A percentile compares a stretch with the other conserved stretches of the same genome.
These are phyloP conservation scores for Diplogelasinospora grovesii DNA, from an alignment of 495 filamentous ascomycete species.

Conservation along the genomic window DNA sequence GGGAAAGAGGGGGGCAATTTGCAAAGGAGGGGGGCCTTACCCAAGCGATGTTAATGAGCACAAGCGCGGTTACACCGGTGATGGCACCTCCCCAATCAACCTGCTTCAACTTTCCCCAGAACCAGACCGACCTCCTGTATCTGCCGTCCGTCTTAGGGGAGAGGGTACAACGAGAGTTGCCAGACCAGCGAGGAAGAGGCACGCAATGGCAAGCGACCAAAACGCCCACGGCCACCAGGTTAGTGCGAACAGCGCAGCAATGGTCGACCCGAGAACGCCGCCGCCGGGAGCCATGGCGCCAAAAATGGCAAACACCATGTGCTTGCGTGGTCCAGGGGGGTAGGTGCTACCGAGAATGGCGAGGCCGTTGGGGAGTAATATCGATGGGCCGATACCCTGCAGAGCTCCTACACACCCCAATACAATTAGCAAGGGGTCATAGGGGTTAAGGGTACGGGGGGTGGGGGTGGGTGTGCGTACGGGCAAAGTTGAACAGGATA, in stretches of 20 bases:
- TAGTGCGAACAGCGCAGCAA: slow-evolving; percentile 46
- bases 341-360: slow-evolving; percentile 54
- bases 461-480: neutral
- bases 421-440: neutral
- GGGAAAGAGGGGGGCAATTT: neutral
- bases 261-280: slow-evolving; percentile 41
- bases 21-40: neutral
- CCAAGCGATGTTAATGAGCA: slow-evolving; percentile 55
- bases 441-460: no score
- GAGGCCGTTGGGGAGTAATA: slow-evolving; percentile 56
- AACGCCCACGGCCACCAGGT: slow-evolving; percentile 65
- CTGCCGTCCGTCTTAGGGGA: slow-evolving; percentile 18
- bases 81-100: slow-evolving; percentile 47
- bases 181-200: slow-evolving; percentile 34
- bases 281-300: slow-evolving; percentile 56
- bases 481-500: slow-evolving; percentile 49
- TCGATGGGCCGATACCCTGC: slow-evolving; percentile 55
- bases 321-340: slow-evolving; percentile 46
- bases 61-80: slow-evolving; percentile 48
- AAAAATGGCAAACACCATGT: slow-evolving; percentile 59
- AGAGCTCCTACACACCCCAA: slow-evolving; percentile 32
- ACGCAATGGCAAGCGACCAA: slow-evolving; percentile 49
- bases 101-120: slow-evolving; percentile 14
- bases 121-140: slow-evolving; percentile 4
- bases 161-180: slow-evolving; percentile 39